Base-by-base conservation (phyloP, 805 yeast genomes). In the Starmerella tilneyi region DNA sequence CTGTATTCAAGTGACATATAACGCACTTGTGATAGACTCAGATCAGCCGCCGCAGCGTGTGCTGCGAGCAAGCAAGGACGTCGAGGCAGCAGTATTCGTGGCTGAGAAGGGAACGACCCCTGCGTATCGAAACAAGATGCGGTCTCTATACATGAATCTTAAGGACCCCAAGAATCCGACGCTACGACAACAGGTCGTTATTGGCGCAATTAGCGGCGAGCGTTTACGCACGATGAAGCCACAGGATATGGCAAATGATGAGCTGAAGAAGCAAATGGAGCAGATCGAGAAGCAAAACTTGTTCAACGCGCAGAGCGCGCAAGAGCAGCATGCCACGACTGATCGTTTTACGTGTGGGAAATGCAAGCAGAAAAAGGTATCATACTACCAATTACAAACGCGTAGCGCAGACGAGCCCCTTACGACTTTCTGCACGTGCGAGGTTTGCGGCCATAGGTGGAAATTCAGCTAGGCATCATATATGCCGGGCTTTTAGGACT, bases 391-490 rank as follows among this genome's bases (percentile, higher is more conserved):
- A 68, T 75, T 92, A 81, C 98, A 92, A 71, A 92, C 98, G 27
- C 74, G 98, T 66, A 84, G 95, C 47, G 98, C 98, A 16, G 98
- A 92, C 76, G 98, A 92, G 66, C 98, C 98, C 48, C 74, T 92
- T 59, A 92, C 98, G 7, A 92, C 98, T 1, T 92, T 92, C 63
- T 92, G 98, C 70, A 88, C 96, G 3, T 92, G 98, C 69, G 96
- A 88, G 59, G 84, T 77, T 54, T 92, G 98, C 69, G 97, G 97
- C 51, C 85, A 92, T 61, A 76, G 97, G 64, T 92, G 98, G 98
- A 92, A 92, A 66, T 92, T 92, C 62, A 83, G 94, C 26, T 88
- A 63, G 39, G 38, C n/a, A n/a, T n/a, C n/a, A n/a, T n/a, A n/a
- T n/a, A n/a, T n/a, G n/a, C n/a, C n/a, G n/a, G n/a, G n/a, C n/a